These are phyloP conservation scores for Oxyria digyna DNA, from an alignment of 148 eudicot species.

Conservation along the genomic window DNA sequence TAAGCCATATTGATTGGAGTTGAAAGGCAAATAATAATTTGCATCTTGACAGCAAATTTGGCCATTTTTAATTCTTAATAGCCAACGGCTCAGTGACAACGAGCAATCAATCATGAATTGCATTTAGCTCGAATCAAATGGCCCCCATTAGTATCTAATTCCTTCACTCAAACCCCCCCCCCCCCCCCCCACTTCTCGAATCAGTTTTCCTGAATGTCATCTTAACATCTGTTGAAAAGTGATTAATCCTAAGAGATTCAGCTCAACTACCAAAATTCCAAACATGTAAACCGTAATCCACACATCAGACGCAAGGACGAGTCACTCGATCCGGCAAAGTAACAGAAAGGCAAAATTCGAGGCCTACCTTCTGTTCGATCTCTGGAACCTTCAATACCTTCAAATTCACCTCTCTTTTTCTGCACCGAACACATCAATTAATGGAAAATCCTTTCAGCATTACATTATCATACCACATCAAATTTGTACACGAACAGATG, in stretches of 20 bases:
- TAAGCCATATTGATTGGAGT: not conserved
- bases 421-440: constrained; percentile 14
- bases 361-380: constrained; percentile 85
- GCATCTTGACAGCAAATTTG: not conserved
- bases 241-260: not conserved
- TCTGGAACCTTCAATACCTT: constrained; percentile 99
- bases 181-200: not conserved
- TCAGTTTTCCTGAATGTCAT: not conserved
- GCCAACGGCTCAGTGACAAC: not conserved
- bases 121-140: not conserved
- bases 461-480: not conserved
- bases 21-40: not conserved
- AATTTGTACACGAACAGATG: not conserved
- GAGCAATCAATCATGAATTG: not conserved
- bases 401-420: constrained; percentile 97
- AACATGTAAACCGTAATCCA: not conserved
- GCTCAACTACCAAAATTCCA: not conserved
- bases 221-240: not conserved
- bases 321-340: not conserved
- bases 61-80: not conserved
- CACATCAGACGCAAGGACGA: not conserved
- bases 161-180: not conserved
- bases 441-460: not conserved
- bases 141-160: not conserved
- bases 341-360: not conserved